Base-by-base conservation (phyloP, 345 rosid genomes). In the Reutealis trisperma region DNA sequence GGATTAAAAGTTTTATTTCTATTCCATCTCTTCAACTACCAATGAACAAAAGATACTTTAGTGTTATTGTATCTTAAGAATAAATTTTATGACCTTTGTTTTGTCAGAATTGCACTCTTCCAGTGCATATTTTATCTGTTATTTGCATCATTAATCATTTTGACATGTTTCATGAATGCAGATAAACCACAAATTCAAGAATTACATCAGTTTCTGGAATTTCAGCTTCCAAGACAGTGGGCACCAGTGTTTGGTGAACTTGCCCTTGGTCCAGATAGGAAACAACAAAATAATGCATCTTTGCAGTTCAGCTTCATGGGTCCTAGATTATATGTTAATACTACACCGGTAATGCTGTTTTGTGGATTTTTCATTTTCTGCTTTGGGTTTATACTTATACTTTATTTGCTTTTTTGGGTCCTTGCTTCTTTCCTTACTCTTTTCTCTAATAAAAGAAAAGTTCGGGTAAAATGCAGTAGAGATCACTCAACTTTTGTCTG, bases 191-290 rank as follows among this genome's bases (percentile, higher is more conserved):
- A 91, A 41, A 82, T 90, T 60, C 88, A 85, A 83, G 99, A 96
- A 83, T 90, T 96, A 25, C 94, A 88, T 71, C 98, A 94, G 84
- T 96, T 96, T 85, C 80, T 96, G 80, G 99, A 96, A 78, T 96
- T 96, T 85, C 98, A 96, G 87, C 88, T 96, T 73, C 98, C 98
- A n/a, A 88, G 93, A 81, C 97, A 90, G 47, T 94, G 99, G 99
- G 99, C 99, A 32, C 99, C 99, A 10, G 91, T 91, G 57, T 96
- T 96, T 85, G 91, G 97, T 75, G 99, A 96, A 74, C 97, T 92
- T 79, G 96, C 98, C 72, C 96, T 96, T 82, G 98, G 98, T 80
- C 97, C 96, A 0, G 97, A 92, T 77, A 81, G 94, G 32, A 94
- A 84, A 85, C 96, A 90, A 58, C 94, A 86, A 76, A 84, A 84